Base-by-base conservation (phyloP, 208 protist genomes). In the Leishmania mexicana region DNA sequence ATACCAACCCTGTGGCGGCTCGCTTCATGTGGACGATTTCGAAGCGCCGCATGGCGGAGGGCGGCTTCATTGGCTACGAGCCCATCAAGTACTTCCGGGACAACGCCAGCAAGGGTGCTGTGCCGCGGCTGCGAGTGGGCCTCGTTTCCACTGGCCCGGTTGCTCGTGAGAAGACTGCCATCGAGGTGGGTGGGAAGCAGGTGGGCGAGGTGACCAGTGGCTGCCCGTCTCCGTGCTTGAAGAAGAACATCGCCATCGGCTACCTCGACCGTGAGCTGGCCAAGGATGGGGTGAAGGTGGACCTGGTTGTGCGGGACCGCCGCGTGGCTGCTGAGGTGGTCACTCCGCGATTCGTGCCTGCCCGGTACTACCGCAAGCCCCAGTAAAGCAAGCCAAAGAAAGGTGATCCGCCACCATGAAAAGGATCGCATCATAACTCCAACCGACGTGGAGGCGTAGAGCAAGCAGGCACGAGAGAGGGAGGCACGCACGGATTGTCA, bases 21-120 rank as follows among this genome's bases (percentile, higher is more conserved):
- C 89, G 84, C 53, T 93, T 99, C 45, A 93, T 87, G 77, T 99
- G 99, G 99, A 87, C 96, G 40, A 99, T 99, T 70, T 88, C 90
- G 57, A 99, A 99, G 92, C 91, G 97, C 35, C 89, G 98, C 70
- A 93, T 96, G 81, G 87, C 92, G 62, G 93, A 99, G 79, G 97
- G 96, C 53, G 97, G 96, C 47, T 99, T 99, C 85, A 84, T 98
- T 73, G 99, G 99, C 68, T 90, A 94, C 68, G 88, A 96, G 21
- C 76, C 91, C 21, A 98, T 99, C 51, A 85, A 91, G 72, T 31
- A 86, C 67, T 87, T 92, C 31, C 76, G 87, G 53, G 83, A 89
- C 28, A 83, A 90, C 67, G 72, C 82, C 53, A 82, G 79, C 70
- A 85, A 81, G 58, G 82, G 82, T 24, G 90, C 90, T 60, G 91